A percentile compares a stretch with the other conserved stretches of the same genome.
Evolutionary conservation across 768 basidiomycete genomes (phyloP).

Genomic region (Macrolepiota albuminosa): DNA sequence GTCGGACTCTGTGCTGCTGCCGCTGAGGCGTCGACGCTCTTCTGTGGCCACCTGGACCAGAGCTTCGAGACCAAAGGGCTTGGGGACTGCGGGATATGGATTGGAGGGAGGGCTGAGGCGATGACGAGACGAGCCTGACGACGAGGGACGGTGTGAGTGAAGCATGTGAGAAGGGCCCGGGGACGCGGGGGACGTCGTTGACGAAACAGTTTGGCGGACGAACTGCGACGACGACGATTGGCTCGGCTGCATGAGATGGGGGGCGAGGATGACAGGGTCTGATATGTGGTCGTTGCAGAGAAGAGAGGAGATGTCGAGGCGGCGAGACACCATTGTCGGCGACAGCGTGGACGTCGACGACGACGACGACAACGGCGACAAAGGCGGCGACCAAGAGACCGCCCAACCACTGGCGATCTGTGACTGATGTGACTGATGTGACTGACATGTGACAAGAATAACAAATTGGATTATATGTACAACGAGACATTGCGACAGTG

Average conservation of each 20-base stretch:
- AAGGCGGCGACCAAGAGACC: slow-evolving; percentile 8
- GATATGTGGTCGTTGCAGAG: slow-evolving; percentile 49
- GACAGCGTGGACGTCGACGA: slow-evolving; percentile 3
- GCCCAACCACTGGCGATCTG: slow-evolving; percentile 1
- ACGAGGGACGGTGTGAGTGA: slow-evolving; percentile 14
- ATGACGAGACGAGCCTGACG: slow-evolving; percentile 11
- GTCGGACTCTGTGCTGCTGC: slow-evolving; percentile 20
- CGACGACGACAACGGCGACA: neutral
- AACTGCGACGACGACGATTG: slow-evolving; percentile 16
- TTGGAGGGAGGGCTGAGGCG: slow-evolving; percentile 12
- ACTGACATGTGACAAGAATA: neutral
- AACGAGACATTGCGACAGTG: slow-evolving; percentile 86
- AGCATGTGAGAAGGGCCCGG: slow-evolving; percentile 11
- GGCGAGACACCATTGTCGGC: slow-evolving; percentile 53
- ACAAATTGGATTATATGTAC: slow-evolving; percentile 48
- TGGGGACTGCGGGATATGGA: slow-evolving; percentile 17
- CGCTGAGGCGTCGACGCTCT: slow-evolving; percentile 51
- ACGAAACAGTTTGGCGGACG: slow-evolving; percentile 10
- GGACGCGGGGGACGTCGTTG: slow-evolving; percentile 13
- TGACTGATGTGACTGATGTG: slow-evolving; percentile 10
- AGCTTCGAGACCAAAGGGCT: slow-evolving; percentile 48
- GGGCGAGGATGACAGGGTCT: slow-evolving; percentile 20
- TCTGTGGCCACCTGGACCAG: slow-evolving; percentile 69
- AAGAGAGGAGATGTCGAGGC: slow-evolving; percentile 74
- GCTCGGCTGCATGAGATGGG: slow-evolving; percentile 17